phyloP scores from a whole-genome alignment of 2,329 filamentous ascomycete species.

The Remersonia thermophila region DNA sequence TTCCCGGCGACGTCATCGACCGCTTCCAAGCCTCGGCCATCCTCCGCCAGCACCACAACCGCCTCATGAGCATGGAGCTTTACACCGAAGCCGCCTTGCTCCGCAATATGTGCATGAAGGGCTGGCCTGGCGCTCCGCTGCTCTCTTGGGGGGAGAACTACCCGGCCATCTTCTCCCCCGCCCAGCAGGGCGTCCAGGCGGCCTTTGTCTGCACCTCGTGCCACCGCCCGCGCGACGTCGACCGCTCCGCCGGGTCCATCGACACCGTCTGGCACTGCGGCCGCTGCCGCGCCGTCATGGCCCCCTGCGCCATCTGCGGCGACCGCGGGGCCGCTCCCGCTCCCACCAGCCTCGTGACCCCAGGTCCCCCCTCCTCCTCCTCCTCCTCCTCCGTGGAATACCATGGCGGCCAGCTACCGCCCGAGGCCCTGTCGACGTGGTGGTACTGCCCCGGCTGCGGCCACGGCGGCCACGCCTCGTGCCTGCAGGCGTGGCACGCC shows the following conservation, averaged over 20 bases:
- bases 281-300: constrained; percentile 40
- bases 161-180: constrained; percentile 37
- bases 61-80: constrained; percentile 46
- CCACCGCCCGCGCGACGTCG: constrained; percentile 42
- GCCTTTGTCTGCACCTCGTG: constrained; percentile 44
- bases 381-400: neutral
- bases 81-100: constrained; percentile 49
- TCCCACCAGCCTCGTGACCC: constrained; percentile 5
- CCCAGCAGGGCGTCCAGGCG: constrained; percentile 42
- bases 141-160: constrained; percentile 44
- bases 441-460: constrained; percentile 52
- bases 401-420: neutral
- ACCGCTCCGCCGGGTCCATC: constrained; percentile 29
- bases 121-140: constrained; percentile 38
- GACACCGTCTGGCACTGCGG: constrained; percentile 46
- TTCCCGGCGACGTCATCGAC: constrained; percentile 44
- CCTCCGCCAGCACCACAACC: constrained; percentile 46
- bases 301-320: constrained; percentile 46
- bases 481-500: constrained; percentile 47
- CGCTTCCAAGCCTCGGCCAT: constrained; percentile 42
- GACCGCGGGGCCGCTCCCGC: constrained; percentile 36
- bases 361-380: constrained; percentile 13
- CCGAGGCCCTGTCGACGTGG: constrained; percentile 35
- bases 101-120: constrained; percentile 47
- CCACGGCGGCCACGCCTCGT: constrained; percentile 50